A percentile compares a stretch with the other conserved stretches of the same genome.
These are phyloP conservation scores for Speleostelium caveatum DNA, from an alignment of 78 protist species.

Conservation along the genomic window DNA sequence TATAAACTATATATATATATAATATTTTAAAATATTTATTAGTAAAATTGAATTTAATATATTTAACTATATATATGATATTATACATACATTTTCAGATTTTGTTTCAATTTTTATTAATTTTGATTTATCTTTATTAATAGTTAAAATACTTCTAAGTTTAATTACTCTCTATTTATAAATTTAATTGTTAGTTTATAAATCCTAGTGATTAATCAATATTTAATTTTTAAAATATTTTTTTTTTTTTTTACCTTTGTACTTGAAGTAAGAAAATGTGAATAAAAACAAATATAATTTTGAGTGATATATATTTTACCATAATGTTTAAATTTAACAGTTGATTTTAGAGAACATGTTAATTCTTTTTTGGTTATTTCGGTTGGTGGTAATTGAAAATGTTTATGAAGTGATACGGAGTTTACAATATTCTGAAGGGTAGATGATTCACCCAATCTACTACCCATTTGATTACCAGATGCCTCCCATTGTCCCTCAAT, in stretches of 20 bases:
- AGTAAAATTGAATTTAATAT: not conserved
- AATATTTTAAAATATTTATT: not conserved
- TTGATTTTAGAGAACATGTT: constrained; percentile 3
- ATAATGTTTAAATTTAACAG: constrained; percentile 19
- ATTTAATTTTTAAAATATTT: no score
- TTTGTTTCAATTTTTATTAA: constrained; percentile 2
- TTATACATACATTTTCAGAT: constrained; percentile 13
- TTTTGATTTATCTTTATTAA: constrained; percentile 6
- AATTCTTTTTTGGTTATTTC: not conserved
- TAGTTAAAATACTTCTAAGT: not conserved
- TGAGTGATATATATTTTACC: constrained; percentile 40
- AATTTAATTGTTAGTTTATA: not conserved
- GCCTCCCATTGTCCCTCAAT: constrained; percentile 59
- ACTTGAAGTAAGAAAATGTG: not conserved
- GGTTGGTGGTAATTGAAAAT: constrained; percentile 22
- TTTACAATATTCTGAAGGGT: not conserved
- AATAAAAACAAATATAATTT: constrained; percentile 31
- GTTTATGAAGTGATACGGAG: not conserved
- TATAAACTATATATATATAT: not conserved
- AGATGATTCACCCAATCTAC: not conserved
- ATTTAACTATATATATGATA: not conserved
- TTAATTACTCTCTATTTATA: constrained; percentile 7
- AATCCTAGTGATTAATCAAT: no score
- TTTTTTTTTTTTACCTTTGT: not conserved
- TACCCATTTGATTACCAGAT: not conserved